Conservation (phyloP, 1,284 basidiomycete species). For the Bjerkandera adusta region DNA sequence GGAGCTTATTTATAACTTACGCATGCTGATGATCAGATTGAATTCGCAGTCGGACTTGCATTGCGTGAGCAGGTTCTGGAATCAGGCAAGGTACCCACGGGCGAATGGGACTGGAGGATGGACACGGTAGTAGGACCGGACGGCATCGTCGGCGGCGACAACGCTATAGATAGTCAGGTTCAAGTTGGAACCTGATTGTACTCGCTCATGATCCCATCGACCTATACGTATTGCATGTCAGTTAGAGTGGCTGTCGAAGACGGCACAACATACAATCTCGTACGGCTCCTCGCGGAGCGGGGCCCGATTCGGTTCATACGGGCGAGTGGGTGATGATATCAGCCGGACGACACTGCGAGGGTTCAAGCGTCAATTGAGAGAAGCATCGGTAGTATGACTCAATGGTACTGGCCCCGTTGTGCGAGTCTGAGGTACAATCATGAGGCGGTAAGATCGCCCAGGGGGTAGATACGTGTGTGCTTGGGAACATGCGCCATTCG, state of each 20-base stretch:
- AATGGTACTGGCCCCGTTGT: conserved; percentile 33
- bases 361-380: background rate
- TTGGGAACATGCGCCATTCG: conserved; percentile 13
- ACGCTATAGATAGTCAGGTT: background rate
- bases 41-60: conserved; percentile 54
- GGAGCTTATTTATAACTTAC: background rate
- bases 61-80: conserved; percentile 66
- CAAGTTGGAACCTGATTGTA: background rate
- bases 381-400: too few relatives aligned
- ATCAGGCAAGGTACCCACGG: conserved; percentile 51
- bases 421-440: conserved; percentile 35
- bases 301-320: conserved; percentile 17
- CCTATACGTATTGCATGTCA: conserved; percentile 18
- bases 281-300: conserved; percentile 28
- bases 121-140: conserved; percentile 64
- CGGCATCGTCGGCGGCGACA: conserved; percentile 21
- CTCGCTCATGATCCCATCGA: conserved; percentile 22
- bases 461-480: conserved; percentile 31
- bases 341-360: conserved; percentile 32
- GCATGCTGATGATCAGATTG: conserved; percentile 4
- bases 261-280: conserved; percentile 25
- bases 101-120: conserved; percentile 64
- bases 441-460: conserved; percentile 34
- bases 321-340: conserved; percentile 29
- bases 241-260: background rate